These are phyloP conservation scores for Arachis monticola DNA, from an alignment of 331 rosid genomes.

Conservation along the genomic window DNA sequence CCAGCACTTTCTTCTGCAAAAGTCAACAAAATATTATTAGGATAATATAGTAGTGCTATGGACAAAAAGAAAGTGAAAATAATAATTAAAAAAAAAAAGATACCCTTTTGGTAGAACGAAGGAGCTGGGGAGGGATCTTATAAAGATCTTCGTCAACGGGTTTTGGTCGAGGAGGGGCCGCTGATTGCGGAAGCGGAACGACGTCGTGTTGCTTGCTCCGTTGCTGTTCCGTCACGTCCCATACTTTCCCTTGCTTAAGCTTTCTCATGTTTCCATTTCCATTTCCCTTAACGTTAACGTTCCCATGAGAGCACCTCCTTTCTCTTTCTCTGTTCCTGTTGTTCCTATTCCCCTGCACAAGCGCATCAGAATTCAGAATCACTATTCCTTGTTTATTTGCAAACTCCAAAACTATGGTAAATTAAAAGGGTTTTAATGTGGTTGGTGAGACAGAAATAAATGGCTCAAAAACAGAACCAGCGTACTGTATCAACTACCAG, in stretches of 20 bases:
- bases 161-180: slow-evolving; percentile 46
- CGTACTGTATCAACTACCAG: slow-evolving; percentile 37
- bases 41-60: too few species aligned
- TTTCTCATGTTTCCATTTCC: slow-evolving; percentile 26
- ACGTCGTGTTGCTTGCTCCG: slow-evolving; percentile 24
- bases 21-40: neutral
- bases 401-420: neutral
- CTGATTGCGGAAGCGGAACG: slow-evolving; percentile 29
- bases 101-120: slow-evolving; percentile 70
- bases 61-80: too few species aligned
- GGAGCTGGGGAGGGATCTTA: slow-evolving; percentile 83
- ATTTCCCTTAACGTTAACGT: neutral
- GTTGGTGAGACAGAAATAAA: neutral
- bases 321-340: slow-evolving; percentile 36
- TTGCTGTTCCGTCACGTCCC: slow-evolving; percentile 64
- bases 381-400: neutral
- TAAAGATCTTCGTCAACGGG: slow-evolving; percentile 95
- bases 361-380: neutral
- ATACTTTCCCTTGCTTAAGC: slow-evolving; percentile 51
- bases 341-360: slow-evolving; percentile 41
- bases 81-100: neutral
- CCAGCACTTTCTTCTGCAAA: slow-evolving; percentile 67
- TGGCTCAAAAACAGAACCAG: neutral
- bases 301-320: slow-evolving; percentile 40
- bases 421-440: too few species aligned